Base-by-base conservation (phyloP, 1,284 basidiomycete genomes). In the Marasmius oreades region DNA sequence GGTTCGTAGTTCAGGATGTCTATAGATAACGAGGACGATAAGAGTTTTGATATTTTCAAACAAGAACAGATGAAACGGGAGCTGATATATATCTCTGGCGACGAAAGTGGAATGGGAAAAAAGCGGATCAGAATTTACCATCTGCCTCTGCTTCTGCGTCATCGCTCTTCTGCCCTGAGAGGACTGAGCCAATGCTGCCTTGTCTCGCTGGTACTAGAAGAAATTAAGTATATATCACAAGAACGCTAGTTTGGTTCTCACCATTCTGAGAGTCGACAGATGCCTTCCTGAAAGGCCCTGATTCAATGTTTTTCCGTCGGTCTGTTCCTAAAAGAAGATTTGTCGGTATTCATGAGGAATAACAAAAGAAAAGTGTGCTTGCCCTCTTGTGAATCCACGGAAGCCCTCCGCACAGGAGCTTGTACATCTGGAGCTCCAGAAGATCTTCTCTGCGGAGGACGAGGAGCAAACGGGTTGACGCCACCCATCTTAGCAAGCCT, bases 401-500 rank as follows among this genome's bases (percentile, higher is more conserved):
- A 69, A 20, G 59, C 63, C 59, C 69, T 71, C 58, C 68, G 67
- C 28, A 60, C 55, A 24, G 53, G 39, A 14, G 47, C 46, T 28
- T 51, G 36, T n/a, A 44, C 54, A 31, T 54, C n/a, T 45, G 58
- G 47, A 10, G 62, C 39, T 31, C 61, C n/a, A 48, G 58, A 52
- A 10, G 62, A 42, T 31, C 61, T 63, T 33, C 69, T 70, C 10
- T 66, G 69, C 3, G 75, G 71, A 53, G 75, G 71, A 53, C 74
- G 70, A 8, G 71, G 71, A 0, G 78, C 73, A 57, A 86, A 77
- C 1, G 84, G 82, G 64, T 86, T 88, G 63, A 86, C 72, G 23
- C 81, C 88, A 11, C 85, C 86, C 73, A 82, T 84, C 69, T 84
- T 81, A 2, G 81, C 80, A 43, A 88, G 66, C 47, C 76, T 78